phyloP scores from a whole-genome alignment of 768 basidiomycete genomes.

The Termitomyces eurrhizus region DNA sequence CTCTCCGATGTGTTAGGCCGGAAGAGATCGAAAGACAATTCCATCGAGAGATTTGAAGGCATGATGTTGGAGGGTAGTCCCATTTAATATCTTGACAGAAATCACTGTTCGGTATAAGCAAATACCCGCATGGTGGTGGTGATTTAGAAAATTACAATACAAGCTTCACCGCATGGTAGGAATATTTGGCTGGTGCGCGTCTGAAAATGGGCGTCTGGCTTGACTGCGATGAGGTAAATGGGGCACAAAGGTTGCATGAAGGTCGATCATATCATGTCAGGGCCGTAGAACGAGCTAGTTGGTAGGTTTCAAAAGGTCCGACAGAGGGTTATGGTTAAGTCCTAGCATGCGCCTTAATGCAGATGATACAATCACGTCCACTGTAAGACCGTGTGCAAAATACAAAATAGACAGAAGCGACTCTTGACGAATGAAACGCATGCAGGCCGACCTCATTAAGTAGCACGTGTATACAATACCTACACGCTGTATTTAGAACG shows the following conservation, averaged over 20 bases:
- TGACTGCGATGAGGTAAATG: background rate
- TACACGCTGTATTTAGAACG: background rate
- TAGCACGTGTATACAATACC: background rate
- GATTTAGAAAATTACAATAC: background rate
- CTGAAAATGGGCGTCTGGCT: background rate
- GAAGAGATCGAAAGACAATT: slow-evolving; percentile 10
- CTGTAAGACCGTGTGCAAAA: background rate
- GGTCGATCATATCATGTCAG: background rate
- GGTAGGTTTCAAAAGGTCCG: background rate
- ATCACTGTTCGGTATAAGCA: slow-evolving; percentile 1
- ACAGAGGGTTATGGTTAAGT: background rate
- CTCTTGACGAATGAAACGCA: background rate
- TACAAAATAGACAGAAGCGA: background rate
- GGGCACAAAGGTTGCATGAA: background rate
- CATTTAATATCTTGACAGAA: slow-evolving; percentile 12
- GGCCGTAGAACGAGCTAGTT: background rate
- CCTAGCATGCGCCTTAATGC: background rate
- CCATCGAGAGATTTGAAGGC: slow-evolving; percentile 9
- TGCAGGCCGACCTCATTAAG: background rate
- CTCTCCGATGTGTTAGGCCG: slow-evolving; percentile 16
- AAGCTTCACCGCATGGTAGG: background rate
- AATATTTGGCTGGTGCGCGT: background rate
- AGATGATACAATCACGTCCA: background rate
- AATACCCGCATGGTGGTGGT: background rate
- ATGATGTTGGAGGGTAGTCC: slow-evolving; percentile 1